Evolutionary conservation across 2,329 filamentous ascomycete genomes (phyloP), one percentile per base, ranked within the genome.

Genomic region (Diplodia scrobiculata): DNA sequence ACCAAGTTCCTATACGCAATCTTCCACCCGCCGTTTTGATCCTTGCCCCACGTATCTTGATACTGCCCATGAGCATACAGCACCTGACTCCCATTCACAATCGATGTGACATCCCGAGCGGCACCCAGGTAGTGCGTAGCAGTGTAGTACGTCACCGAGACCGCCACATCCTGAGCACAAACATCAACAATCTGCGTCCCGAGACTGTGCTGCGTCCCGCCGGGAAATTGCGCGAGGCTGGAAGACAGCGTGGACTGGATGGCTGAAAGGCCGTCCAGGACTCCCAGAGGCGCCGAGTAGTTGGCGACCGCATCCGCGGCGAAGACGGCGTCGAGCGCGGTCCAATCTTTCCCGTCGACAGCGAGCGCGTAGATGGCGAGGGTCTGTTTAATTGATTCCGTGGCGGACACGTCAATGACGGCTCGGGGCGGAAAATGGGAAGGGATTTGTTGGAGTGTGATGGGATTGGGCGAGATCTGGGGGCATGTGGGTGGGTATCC

Each of bases 261-360:
- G 14, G 48, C 38, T 14, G 32, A 45, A 2, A 48, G 34, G 5
- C 64, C 62, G 1, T 19, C 38, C n/a, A 69, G 14, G 10, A 71
- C 65, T 27, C 63, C 65, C 5, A 70, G 6, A 1, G 67, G 68
- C 1, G 50, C 67, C 1, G 68, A 68, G 52, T 69, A 71, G 55
- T 71, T 68, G 2, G 70, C 70, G 19, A 70, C 62, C 3, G 65
- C 68, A 38, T 70, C 29, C 1, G 48, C 7, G 2, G 68, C 64
- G 53, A 71, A 71, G 29, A 71, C 63, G 45, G 48, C 32, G 27
- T 41, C 51, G 17, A 71, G 68, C 3, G 65, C 29, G 5, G n/a
- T 52, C 52, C 70, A 71, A n/a, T 69, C 62, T 38, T 69, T 69
- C 34, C 67, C 68, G 45, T 71, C 70, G 50, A 71, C 59, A 10